Base-by-base conservation (phyloP, 495 filamentous ascomycete genomes). In the Haplographium delicatum region DNA sequence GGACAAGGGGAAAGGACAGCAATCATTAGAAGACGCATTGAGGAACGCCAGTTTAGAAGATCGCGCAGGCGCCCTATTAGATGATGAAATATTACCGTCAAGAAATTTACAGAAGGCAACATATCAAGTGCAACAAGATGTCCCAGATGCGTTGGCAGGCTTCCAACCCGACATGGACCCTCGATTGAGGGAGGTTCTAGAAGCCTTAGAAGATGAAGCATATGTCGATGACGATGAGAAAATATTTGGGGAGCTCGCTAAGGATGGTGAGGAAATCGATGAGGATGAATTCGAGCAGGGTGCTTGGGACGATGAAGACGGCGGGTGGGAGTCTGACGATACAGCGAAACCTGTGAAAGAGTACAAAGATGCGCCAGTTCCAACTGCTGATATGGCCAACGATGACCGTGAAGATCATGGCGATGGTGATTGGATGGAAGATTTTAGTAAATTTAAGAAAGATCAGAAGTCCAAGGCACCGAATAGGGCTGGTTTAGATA, bases 101-200 rank as follows among this genome's bases (percentile, higher is more conserved):
- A 84, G 86, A 47, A 87, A 84, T 61, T 67, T 85, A 27, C 77
- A 81, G 50, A 80, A 82, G 57, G 67, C 79, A 20, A 88, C 86
- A 25, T 97, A 96, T 66, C 89, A 96, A 65, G 86, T 93, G 40
- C 89, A 96, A 68, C 91, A 96, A 68, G 79, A 96, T 60, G 70
- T 96, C 6, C 94, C 91, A 0, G 94, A 97, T 72, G 83, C 75
- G 7, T 81, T 99, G 58, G 82, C 83, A 1, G 94, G 94, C 0
- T 96, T 99, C 63, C 85, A 96, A 67, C 94, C 94, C 2, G 89
- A 97, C 62, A 99, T 99, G 94, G 94, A 99, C 67, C 91, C 90
- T 4, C 75, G 94, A 18, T 65, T 99, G 53, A 78, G 94, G 18
- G 94, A 99, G 67, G 89, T 89, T 2, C 66, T 99, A 47, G 91